Conservation (phyloP, 352 stramenopile species). For the Phytophthora sp. region DNA sequence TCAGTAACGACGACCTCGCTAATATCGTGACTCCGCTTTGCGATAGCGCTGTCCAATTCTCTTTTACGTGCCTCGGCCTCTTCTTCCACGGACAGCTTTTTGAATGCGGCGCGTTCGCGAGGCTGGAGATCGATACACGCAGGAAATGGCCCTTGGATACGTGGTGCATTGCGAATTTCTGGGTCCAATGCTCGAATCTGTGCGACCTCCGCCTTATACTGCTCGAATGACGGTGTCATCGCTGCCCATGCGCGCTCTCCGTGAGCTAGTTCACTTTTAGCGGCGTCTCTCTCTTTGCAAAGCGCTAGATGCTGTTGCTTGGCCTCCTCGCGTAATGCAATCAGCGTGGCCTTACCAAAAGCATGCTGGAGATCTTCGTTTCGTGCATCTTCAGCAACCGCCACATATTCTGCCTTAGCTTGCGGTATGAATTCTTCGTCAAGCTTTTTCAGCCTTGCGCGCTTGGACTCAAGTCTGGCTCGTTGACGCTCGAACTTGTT, state of each 20-base stretch:
- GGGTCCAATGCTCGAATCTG: slow-evolving; percentile 56
- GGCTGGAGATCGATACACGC: slow-evolving; percentile 53
- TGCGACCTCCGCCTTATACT: slow-evolving; percentile 62
- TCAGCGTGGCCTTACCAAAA: slow-evolving; percentile 72
- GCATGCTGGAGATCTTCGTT: slow-evolving; percentile 65
- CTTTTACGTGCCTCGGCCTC: slow-evolving; percentile 61
- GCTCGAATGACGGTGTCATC: slow-evolving; percentile 61
- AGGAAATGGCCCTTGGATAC: slow-evolving; percentile 69
- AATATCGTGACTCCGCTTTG: slow-evolving; percentile 61
- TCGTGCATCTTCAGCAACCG: slow-evolving; percentile 72
- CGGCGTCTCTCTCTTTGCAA: slow-evolving; percentile 52
- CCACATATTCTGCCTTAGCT: slow-evolving; percentile 78
- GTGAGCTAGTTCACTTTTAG: slow-evolving; percentile 56
- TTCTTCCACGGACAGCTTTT: slow-evolving; percentile 85
- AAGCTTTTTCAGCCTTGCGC: slow-evolving; percentile 40
- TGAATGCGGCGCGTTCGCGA: slow-evolving; percentile 62
- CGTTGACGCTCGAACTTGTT: slow-evolving; percentile 69
- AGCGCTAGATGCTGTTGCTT: slow-evolving; percentile 60
- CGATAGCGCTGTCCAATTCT: slow-evolving; percentile 73
- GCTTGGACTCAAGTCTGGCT: slow-evolving; percentile 51
- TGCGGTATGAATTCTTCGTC: slow-evolving; percentile 61
- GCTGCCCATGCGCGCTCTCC: slow-evolving; percentile 48
- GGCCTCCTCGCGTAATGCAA: slow-evolving; percentile 65
- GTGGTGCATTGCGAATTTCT: slow-evolving; percentile 27
- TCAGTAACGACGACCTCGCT: slow-evolving; percentile 15